Conservation (phyloP, 805 yeast genomes). For the Spencermartinsiella europaea region DNA sequence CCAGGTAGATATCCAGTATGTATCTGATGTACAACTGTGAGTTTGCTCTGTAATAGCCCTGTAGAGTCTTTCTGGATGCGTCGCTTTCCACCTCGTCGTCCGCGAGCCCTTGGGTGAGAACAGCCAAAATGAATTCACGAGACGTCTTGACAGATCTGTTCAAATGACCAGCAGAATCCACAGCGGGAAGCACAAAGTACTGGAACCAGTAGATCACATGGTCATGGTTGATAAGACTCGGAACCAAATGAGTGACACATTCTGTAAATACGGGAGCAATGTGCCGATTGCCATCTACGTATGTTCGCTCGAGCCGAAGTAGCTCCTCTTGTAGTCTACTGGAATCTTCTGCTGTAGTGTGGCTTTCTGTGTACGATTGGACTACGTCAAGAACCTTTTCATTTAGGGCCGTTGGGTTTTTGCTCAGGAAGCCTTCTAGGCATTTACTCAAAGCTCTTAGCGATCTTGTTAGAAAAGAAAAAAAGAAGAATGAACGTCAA, state of each 20-base stretch:
- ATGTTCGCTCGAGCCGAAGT: slow-evolving; percentile 21
- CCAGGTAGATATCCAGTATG: slow-evolving; percentile 24
- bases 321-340: slow-evolving; percentile 34
- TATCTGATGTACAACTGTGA: slow-evolving; percentile 20
- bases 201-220: slow-evolving; percentile 44
- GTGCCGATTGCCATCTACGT: slow-evolving; percentile 14
- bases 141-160: slow-evolving; percentile 34
- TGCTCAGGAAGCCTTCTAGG: neutral
- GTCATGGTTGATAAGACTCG: slow-evolving; percentile 27
- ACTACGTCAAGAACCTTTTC: slow-evolving; percentile 7
- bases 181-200: slow-evolving; percentile 44
- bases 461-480: neutral
- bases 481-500: no score
- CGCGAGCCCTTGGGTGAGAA: slow-evolving; percentile 25
- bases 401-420: neutral
- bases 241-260: slow-evolving; percentile 28
- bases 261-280: slow-evolving; percentile 28
- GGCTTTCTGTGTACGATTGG: slow-evolving; percentile 10
- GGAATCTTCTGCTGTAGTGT: slow-evolving; percentile 23
- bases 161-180: slow-evolving; percentile 54
- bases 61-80: slow-evolving; percentile 6
- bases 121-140: slow-evolving; percentile 28
- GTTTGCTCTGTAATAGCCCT: slow-evolving; percentile 18
- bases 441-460: neutral
- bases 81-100: slow-evolving; percentile 14